phyloP scores from a whole-genome alignment of 1,139 yeast species.

The Blastobotrys indianensis region DNA sequence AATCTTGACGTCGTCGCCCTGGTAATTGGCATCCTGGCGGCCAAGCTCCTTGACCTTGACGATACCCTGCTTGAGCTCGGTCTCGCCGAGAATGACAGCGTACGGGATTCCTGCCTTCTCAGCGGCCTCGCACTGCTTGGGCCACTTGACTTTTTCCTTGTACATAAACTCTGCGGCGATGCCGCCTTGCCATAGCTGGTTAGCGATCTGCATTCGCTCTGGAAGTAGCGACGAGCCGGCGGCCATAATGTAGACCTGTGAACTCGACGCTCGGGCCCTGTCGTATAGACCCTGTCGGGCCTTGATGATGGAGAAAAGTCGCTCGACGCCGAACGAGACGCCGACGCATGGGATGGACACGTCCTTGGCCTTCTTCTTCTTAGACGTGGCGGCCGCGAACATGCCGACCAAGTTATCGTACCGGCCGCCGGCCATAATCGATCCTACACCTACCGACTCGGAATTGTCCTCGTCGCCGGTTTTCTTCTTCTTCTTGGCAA shows the following conservation, averaged over 20 bases:
- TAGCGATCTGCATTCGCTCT: conserved; percentile 84
- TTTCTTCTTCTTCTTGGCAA: conserved; percentile 30
- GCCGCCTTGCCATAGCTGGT: conserved; percentile 79
- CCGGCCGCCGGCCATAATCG: conserved; percentile 98
- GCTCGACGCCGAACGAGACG: conserved; percentile 91
- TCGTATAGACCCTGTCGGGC: conserved; percentile 57
- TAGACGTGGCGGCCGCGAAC: conserved; percentile 61
- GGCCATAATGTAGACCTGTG: conserved; percentile 94
- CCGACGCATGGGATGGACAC: conserved; percentile 94
- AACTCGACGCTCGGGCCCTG: conserved; percentile 69
- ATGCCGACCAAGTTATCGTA: conserved; percentile 93
- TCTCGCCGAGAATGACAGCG: conserved; percentile 92
- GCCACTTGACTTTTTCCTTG: conserved; percentile 86
- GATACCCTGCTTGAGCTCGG: conserved; percentile 76
- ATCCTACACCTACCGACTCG: conserved; percentile 95
- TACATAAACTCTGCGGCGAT: conserved; percentile 86
- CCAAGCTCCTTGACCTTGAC: conserved; percentile 84
- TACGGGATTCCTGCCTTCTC: conserved; percentile 88
- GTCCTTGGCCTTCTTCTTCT: conserved; percentile 64
- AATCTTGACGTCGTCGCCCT: conserved; percentile 71
- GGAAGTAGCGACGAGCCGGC: conserved; percentile 93
- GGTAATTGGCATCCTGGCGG: conserved; percentile 80
- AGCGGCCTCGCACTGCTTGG: conserved; percentile 96
- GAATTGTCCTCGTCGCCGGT: conserved; percentile 78
- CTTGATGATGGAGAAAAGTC: conserved; percentile 83